phyloP scores from a whole-genome alignment of 192 early-diverging fungal genomes.

The Umbelopsis isabellina region DNA sequence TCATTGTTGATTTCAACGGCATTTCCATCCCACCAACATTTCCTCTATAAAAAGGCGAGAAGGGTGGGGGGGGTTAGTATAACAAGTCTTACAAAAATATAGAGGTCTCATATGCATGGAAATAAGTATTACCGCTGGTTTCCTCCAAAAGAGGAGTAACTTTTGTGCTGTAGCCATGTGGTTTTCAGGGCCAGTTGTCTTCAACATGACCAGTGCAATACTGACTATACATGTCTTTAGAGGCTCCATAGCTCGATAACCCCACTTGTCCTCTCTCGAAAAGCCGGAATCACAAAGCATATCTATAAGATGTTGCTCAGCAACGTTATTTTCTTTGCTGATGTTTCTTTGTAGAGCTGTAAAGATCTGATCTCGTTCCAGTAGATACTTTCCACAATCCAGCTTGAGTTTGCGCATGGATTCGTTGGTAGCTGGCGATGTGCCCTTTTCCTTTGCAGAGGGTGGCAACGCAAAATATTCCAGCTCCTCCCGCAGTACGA shows the following conservation, averaged over 20 bases:
- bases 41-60: conserved; percentile 64
- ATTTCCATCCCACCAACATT: conserved; percentile 85
- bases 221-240: conserved; percentile 68
- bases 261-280: conserved; percentile 71
- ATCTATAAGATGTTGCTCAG: conserved; percentile 81
- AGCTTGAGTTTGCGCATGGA: conserved; percentile 60
- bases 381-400: conserved; percentile 62
- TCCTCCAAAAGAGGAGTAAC: conserved; percentile 78
- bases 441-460: not conserved
- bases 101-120: conserved; percentile 16
- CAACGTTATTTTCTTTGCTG: conserved; percentile 64
- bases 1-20: conserved; percentile 59
- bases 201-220: conserved; percentile 68
- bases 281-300: conserved; percentile 83
- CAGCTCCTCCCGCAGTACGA: conserved; percentile 78
- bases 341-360: conserved; percentile 75
- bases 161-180: conserved; percentile 78
- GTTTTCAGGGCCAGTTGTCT: conserved; percentile 66
- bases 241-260: conserved; percentile 73
- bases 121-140: conserved; percentile 66
- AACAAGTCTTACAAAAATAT: not conserved
- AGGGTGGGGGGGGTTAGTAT: not conserved
- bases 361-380: conserved; percentile 73
- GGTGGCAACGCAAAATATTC: conserved; percentile 67
- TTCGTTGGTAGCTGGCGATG: conserved; percentile 2